Conservation (phyloP, 148 eudicot genomes). For the Persicaria maculosa region DNA sequence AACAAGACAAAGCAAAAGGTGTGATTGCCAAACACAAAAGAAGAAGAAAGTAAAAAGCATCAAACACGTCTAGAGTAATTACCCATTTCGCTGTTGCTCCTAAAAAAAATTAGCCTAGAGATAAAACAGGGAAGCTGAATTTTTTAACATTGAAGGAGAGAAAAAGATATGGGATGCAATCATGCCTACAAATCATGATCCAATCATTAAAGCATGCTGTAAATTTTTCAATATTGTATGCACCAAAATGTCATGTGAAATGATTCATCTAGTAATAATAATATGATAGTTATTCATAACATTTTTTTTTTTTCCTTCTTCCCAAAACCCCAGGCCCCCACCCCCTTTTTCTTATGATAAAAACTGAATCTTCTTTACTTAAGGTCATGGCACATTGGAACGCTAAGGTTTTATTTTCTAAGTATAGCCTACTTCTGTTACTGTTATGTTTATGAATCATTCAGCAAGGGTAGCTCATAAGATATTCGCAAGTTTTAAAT, state of each 20-base stretch:
- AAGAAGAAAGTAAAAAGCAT: not conserved
- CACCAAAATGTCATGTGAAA: not conserved
- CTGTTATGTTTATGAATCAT: not conserved
- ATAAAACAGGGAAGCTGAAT: too few relatives aligned
- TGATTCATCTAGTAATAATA: not conserved
- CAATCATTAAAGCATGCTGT: not conserved
- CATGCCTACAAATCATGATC: not conserved
- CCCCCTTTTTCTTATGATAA: too few relatives aligned
- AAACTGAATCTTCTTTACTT: not conserved
- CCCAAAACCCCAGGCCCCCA: too few relatives aligned
- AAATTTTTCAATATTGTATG: not conserved
- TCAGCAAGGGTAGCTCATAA: too few relatives aligned
- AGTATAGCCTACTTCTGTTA: not conserved
- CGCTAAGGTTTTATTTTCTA: not conserved
- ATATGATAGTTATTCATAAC: not conserved
- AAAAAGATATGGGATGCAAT: not conserved
- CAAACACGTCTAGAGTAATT: not conserved
- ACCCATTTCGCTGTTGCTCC: not conserved
- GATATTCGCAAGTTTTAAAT: too few relatives aligned
- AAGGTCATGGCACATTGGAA: not conserved
- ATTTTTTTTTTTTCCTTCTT: not conserved
- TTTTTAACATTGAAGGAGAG: not conserved
- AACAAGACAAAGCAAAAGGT: not conserved
- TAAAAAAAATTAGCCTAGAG: not conserved
- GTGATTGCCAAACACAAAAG: not conserved